These are phyloP conservation scores for Epichloe elymi DNA, from an alignment of 2,329 filamentous ascomycete species.

Conservation along the genomic window DNA sequence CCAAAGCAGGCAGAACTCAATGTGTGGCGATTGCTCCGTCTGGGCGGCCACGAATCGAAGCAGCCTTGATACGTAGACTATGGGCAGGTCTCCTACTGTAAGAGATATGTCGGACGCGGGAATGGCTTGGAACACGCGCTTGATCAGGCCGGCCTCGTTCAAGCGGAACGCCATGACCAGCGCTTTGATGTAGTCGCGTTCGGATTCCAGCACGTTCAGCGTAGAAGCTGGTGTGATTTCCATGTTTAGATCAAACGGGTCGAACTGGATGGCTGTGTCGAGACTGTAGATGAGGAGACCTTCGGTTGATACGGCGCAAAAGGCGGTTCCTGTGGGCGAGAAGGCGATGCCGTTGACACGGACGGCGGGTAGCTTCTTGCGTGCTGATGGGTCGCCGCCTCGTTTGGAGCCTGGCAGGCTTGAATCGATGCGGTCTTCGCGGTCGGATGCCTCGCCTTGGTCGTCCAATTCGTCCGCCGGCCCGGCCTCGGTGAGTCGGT, in stretches of 20 bases:
- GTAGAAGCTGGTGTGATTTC: constrained; percentile 83
- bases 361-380: constrained; percentile 68
- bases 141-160: constrained; percentile 71
- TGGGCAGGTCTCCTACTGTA: constrained; percentile 66
- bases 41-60: constrained; percentile 80
- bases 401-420: constrained; percentile 76
- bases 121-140: constrained; percentile 73
- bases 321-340: constrained; percentile 75
- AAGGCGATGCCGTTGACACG: constrained; percentile 77
- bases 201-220: constrained; percentile 49
- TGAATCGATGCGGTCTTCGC: constrained; percentile 69
- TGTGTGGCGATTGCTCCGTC: constrained; percentile 78
- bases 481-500: constrained; percentile 79
- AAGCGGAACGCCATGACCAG: constrained; percentile 95
- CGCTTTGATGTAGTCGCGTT: constrained; percentile 78
- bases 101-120: constrained; percentile 63
- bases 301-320: constrained; percentile 91
- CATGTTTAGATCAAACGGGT: constrained; percentile 92
- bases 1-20: constrained; percentile 93
- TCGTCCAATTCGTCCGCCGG: constrained; percentile 76
- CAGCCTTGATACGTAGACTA: constrained; percentile 73
- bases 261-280: constrained; percentile 73
- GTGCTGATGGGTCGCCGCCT: constrained; percentile 65
- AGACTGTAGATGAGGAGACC: constrained; percentile 88
- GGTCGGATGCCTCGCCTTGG: constrained; percentile 75